Percentiles rank a stretch among this genome's conserved stretches.
Conservation (phyloP, 495 filamentous ascomycete species). For the Aspergillus asperescens region DNA sequence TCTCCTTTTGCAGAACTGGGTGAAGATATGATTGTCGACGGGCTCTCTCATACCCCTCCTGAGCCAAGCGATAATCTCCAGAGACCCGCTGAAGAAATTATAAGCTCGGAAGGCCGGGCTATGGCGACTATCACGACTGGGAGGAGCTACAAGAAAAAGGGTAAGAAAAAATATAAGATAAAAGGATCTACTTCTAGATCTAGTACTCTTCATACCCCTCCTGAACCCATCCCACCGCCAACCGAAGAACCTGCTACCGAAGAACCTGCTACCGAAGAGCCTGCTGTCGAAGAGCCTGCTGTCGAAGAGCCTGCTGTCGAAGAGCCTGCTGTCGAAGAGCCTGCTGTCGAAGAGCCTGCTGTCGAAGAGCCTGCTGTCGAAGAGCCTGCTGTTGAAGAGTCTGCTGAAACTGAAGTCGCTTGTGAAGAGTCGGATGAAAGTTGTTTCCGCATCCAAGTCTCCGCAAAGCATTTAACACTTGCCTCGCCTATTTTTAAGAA, state of each 20-base stretch:
- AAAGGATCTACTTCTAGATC: too few relatives aligned
- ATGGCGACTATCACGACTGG: too few relatives aligned
- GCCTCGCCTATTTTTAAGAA: slow-evolving; percentile 46
- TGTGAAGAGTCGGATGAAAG: background rate
- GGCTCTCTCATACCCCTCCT: background rate
- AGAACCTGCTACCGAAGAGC: background rate
- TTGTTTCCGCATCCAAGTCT: slow-evolving; percentile 36
- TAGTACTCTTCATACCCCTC: too few relatives aligned
- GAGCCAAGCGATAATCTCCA: background rate
- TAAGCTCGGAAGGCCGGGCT: too few relatives aligned
- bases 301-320: background rate
- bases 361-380: slow-evolving; percentile 4
- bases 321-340: background rate
- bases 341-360: background rate
- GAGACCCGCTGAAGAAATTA: background rate
- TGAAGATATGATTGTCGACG: background rate
- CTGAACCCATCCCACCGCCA: too few relatives aligned
- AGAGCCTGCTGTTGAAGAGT: background rate
- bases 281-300: background rate
- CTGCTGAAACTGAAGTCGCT: background rate
- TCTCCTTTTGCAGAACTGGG: slow-evolving; percentile 14
- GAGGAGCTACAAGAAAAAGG: too few relatives aligned
- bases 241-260: background rate
- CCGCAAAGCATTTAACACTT: slow-evolving; percentile 48
- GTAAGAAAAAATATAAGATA: too few relatives aligned